Base-by-base conservation (phyloP, 495 filamentous ascomycete species). In the Neohortaea acidophila region DNA sequence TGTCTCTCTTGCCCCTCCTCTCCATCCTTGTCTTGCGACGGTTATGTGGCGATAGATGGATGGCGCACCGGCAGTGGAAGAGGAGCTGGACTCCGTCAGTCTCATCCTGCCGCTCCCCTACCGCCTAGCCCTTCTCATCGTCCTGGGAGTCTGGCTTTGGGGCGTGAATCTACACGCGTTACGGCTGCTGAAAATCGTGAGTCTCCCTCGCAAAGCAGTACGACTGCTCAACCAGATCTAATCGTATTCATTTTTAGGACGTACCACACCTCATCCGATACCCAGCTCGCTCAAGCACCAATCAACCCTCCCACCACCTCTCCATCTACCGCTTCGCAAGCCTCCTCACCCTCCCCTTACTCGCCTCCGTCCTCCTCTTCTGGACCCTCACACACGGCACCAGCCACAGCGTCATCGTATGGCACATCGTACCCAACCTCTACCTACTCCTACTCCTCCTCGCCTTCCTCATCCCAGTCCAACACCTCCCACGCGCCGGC, bases 111-210 rank as follows among this genome's bases (percentile, higher is more conserved):
- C 85, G n/a, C 68, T 94, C 31, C 85, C 85, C 19, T 84, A 80
- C 54, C 73, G 85, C 24, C 71, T 87, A 39, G 80, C 81, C 24
- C 65, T 84, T 26, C 70, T 91, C 38, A 60, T 92, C 39, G 73
- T 89, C 38, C 62, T 84, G 38, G 84, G 84, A 44, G 73, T 91
- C 48, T 93, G 85, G 85, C 83, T 78, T 49, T 94, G 84, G 84
- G 84, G 75, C 36, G 49, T 77, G 40, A 92, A 89, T 61, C 70
- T 93, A 15, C 82, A 93, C 36, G 85, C 79, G 58, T 70, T 94
- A 25, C 64, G 71, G 48, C 57, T 73, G 38, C 59, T 70, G 45
- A 75, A 75, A 52, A 86, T 94, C 61, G 77, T 79, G 56, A 41
- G 21, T 22, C 20, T 11, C 14, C 14, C 19, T 9, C 17, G 2